These are phyloP conservation scores for Camellia granthamiana DNA, from an alignment of 148 eudicot species.

Conservation along the genomic window DNA sequence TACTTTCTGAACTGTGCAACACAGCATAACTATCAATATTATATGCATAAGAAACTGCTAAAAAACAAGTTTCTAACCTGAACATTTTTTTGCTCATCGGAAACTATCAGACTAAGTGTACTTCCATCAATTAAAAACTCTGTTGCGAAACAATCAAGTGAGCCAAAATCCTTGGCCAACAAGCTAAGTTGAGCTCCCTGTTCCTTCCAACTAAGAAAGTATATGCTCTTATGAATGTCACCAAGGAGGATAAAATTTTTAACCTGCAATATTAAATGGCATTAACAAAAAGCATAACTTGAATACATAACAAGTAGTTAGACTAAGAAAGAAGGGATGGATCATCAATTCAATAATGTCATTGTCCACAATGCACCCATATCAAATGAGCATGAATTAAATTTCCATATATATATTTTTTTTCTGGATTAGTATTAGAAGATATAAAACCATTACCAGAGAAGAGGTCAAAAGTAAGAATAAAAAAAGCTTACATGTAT, in stretches of 20 bases:
- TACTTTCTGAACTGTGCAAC: not conserved
- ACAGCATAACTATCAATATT: not conserved
- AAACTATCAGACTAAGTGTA: conserved; percentile 89
- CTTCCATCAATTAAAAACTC: conserved; percentile 95
- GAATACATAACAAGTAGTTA: not conserved
- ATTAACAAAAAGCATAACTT: conserved; percentile 11
- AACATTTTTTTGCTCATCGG: conserved; percentile 92
- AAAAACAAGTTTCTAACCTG: conserved; percentile 55
- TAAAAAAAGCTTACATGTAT: not conserved
- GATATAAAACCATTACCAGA: not conserved
- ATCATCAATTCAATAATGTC: not conserved
- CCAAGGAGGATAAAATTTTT: conserved; percentile 96
- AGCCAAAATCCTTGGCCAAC: conserved; percentile 91
- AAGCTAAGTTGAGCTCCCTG: conserved; percentile 89
- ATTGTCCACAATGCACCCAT: too few relatives aligned
- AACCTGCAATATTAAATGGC: conserved; percentile 49
- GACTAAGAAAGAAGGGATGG: not conserved
- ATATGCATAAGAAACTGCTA: not conserved
- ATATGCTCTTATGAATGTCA: conserved; percentile 92
- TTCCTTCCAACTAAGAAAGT: conserved; percentile 96
- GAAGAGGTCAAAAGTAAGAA: not conserved
- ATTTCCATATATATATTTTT: not conserved
- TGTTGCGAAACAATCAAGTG: conserved; percentile 94
- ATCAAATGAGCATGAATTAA: not conserved
- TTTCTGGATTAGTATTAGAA: not conserved